Evolutionary conservation across 2,329 filamentous ascomycete genomes (phyloP).

Genomic region (Tolypocladium endophyticum): DNA sequence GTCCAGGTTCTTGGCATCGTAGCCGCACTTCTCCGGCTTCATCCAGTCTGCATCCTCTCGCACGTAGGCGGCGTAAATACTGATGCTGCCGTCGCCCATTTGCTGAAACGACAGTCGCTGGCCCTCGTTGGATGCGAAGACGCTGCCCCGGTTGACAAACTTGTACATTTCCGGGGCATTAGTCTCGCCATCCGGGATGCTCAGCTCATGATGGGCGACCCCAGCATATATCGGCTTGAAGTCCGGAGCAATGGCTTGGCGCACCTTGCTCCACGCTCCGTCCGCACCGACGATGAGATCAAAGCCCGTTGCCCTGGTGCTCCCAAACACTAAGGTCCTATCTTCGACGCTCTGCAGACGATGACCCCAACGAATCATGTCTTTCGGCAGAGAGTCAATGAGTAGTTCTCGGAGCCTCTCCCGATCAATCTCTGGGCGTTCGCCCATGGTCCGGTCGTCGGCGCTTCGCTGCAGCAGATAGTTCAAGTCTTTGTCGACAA

Average conservation of each 20-base stretch:
- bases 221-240: slow-evolving; percentile 34
- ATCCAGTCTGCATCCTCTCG: slow-evolving; percentile 28
- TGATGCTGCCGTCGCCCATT: slow-evolving; percentile 37
- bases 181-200: slow-evolving; percentile 27
- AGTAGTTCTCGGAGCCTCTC: slow-evolving; percentile 31
- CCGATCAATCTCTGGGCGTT: slow-evolving; percentile 44
- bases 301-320: slow-evolving; percentile 23
- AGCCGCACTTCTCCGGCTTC: slow-evolving; percentile 26
- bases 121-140: slow-evolving; percentile 33
- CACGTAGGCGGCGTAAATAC: slow-evolving; percentile 25
- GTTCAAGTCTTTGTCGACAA: slow-evolving; percentile 31
- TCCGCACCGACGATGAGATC: slow-evolving; percentile 27
- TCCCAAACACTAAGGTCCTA: slow-evolving; percentile 26
- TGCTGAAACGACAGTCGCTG: slow-evolving; percentile 27
- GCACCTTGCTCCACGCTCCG: slow-evolving; percentile 26
- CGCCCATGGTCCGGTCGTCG: slow-evolving; percentile 11
- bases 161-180: slow-evolving; percentile 31
- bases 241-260: slow-evolving; percentile 19
- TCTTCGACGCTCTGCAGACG: slow-evolving; percentile 28
- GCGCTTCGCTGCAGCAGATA: slow-evolving; percentile 18
- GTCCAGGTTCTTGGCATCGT: slow-evolving; percentile 28
- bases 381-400: slow-evolving; percentile 31
- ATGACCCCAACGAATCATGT: slow-evolving; percentile 34
- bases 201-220: slow-evolving; percentile 30
- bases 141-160: slow-evolving; percentile 34